Conservation (phyloP, 176 grass and related monocot species). For the Coix lacrymajobi region DNA sequence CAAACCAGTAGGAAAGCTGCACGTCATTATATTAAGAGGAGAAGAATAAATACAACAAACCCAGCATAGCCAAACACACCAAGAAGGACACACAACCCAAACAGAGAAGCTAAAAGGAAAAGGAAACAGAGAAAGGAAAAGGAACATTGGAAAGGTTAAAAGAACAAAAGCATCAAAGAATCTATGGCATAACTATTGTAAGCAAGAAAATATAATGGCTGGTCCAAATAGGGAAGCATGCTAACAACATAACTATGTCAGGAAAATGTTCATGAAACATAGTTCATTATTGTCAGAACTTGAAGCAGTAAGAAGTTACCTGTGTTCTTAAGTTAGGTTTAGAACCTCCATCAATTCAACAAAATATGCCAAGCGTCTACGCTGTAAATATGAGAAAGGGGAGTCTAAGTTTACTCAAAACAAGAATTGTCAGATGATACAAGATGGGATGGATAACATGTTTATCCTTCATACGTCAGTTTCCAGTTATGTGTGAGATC, state of each 20-base stretch:
- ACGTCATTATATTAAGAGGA: background rate
- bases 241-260: background rate
- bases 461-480: background rate
- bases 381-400: conserved; percentile 53
- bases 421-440: background rate
- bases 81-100: background rate
- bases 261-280: conserved; percentile 18
- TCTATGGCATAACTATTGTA: conserved; percentile 1
- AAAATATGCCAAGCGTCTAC: conserved; percentile 74
- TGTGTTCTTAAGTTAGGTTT: conserved; percentile 60
- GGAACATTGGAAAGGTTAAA: background rate
- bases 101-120: background rate
- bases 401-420: conserved; percentile 8
- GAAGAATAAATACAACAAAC: background rate
- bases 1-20: background rate
- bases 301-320: conserved; percentile 42
- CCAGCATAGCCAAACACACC: background rate
- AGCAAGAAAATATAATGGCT: background rate
- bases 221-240: background rate
- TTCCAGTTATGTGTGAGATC: background rate
- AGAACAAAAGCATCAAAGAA: background rate
- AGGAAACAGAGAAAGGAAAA: background rate
- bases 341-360: conserved; percentile 89
- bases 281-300: conserved; percentile 13
- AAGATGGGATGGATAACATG: background rate